Conservation (phyloP, 2,329 filamentous ascomycete genomes). For the Xylaria sp. region DNA sequence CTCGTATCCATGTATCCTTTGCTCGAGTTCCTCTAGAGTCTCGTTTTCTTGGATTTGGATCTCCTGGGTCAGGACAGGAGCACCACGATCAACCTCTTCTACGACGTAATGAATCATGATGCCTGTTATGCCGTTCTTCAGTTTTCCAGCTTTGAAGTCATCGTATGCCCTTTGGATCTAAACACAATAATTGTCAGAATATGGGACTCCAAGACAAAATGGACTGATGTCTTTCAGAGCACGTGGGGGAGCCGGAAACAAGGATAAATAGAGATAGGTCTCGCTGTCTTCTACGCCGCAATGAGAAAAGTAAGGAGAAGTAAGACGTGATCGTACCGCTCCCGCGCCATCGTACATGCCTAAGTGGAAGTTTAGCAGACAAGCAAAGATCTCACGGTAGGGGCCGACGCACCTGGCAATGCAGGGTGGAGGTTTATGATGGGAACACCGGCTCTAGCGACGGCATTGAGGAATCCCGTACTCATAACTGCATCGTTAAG, state of each 20-base stretch:
- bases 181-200: conserved; percentile 4
- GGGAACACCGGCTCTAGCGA: conserved; percentile 55
- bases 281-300: background rate
- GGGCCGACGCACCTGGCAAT: conserved; percentile 26
- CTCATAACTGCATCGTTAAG: conserved; percentile 13
- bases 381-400: background rate
- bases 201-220: background rate
- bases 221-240: background rate
- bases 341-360: conserved; percentile 62
- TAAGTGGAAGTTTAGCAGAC: conserved; percentile 1
- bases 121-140: conserved; percentile 59
- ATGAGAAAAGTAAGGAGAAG: background rate
- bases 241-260: background rate
- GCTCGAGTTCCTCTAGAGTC: conserved; percentile 53
- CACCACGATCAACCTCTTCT: conserved; percentile 63
- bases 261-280: background rate
- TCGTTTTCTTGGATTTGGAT: conserved; percentile 54
- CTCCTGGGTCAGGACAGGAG: conserved; percentile 57
- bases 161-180: conserved; percentile 61
- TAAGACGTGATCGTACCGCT: conserved; percentile 35
- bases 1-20: conserved; percentile 60
- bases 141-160: conserved; percentile 51
- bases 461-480: conserved; percentile 59
- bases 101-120: conserved; percentile 70
- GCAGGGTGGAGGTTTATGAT: conserved; percentile 74